A percentile compares a stretch with the other conserved stretches of the same genome.
phyloP scores from a whole-genome alignment of 805 yeast species.

The Alloascoidea hylecoeti region DNA sequence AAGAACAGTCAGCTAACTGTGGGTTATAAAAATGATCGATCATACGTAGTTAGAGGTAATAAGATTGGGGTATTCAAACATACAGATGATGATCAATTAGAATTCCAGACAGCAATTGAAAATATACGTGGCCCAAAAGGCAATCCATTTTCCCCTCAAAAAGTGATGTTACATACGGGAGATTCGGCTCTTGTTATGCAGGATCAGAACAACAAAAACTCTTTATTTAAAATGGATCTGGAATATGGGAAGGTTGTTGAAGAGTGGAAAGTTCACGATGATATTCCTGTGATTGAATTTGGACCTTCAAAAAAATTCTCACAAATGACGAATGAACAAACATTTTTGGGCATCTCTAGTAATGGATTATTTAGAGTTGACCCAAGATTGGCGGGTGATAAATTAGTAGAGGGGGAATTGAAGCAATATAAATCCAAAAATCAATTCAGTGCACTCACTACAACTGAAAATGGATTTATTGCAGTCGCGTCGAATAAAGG shows the following conservation, averaged over 20 bases:
- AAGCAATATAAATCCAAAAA: slow-evolving; percentile 42
- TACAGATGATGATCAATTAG: slow-evolving; percentile 32
- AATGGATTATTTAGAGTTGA: slow-evolving; percentile 64
- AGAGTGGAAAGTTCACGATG: slow-evolving; percentile 53
- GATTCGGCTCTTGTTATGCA: slow-evolving; percentile 60
- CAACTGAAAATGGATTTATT: slow-evolving; percentile 60
- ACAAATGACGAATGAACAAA: slow-evolving; percentile 60
- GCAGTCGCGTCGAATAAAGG: slow-evolving; percentile 72
- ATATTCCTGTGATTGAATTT: slow-evolving; percentile 34
- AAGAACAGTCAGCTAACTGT: slow-evolving; percentile 56
- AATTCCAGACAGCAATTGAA: slow-evolving; percentile 55
- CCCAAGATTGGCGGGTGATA: slow-evolving; percentile 52
- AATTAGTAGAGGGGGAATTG: slow-evolving; percentile 41
- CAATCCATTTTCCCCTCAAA: slow-evolving; percentile 35
- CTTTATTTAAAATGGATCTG: slow-evolving; percentile 62
- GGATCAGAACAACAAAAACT: slow-evolving; percentile 27
- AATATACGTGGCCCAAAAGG: slow-evolving; percentile 39
- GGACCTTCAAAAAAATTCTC: slow-evolving; percentile 65
- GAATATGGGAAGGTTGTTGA: slow-evolving; percentile 75
- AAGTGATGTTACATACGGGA: slow-evolving; percentile 64
- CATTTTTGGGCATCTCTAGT: slow-evolving; percentile 54
- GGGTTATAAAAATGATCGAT: slow-evolving; percentile 54
- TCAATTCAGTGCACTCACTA: slow-evolving; percentile 44
- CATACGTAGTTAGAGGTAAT: slow-evolving; percentile 71
- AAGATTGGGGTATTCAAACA: slow-evolving; percentile 70